Percentiles rank a stretch among this genome's conserved stretches.
Conservation (phyloP, 2,329 filamentous ascomycete genomes). For the Monosporascus ibericus region DNA sequence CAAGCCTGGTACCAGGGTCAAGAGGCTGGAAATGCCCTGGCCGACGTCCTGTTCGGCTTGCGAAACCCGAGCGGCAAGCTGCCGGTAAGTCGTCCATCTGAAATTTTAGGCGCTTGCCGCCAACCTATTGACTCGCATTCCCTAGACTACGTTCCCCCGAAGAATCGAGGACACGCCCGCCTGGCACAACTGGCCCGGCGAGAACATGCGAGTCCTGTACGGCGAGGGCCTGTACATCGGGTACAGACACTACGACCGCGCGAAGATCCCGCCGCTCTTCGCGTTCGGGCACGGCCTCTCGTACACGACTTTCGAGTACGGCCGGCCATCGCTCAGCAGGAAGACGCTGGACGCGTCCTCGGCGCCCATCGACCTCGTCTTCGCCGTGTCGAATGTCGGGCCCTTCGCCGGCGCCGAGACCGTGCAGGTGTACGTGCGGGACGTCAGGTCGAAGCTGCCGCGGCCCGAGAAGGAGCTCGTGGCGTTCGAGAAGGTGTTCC, state of each 20-base stretch:
- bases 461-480: constrained; percentile 66
- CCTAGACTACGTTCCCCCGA: constrained; percentile 58
- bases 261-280: constrained; percentile 55
- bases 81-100: constrained; percentile 36
- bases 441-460: constrained; percentile 55
- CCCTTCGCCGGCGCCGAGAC: constrained; percentile 52
- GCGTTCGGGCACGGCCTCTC: constrained; percentile 69
- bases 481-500: constrained; percentile 59
- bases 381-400: constrained; percentile 51
- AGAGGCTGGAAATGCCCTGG: constrained; percentile 62
- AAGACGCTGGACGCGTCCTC: constrained; percentile 30
- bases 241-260: constrained; percentile 65
- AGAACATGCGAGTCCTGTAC: constrained; percentile 62
- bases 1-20: constrained; percentile 69
- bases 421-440: constrained; percentile 63
- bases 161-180: constrained; percentile 61
- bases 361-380: constrained; percentile 36
- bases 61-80: constrained; percentile 63
- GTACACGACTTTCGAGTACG: constrained; percentile 65
- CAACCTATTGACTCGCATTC: constrained; percentile 1
- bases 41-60: constrained; percentile 59
- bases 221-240: constrained; percentile 69
- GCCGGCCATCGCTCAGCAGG: constrained; percentile 44
- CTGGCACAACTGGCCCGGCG: constrained; percentile 67
- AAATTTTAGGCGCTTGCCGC: neutral